A percentile compares a stretch with the other conserved stretches of the same genome.
phyloP scores from a whole-genome alignment of 1,284 basidiomycete genomes.

The Tilletia indica region DNA sequence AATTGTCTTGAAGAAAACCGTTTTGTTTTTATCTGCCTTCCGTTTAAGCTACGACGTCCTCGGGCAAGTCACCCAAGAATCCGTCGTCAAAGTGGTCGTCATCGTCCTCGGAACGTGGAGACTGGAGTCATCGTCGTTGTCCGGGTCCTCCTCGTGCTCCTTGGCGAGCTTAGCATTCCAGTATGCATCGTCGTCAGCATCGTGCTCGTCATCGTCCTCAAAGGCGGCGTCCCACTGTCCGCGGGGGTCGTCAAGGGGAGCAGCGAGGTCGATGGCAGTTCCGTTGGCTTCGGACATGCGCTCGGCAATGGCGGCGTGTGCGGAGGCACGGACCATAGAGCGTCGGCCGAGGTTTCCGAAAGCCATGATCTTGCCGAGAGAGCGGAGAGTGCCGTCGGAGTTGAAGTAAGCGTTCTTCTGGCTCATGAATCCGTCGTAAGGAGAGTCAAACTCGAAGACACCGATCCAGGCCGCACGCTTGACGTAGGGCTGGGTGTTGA shows the following conservation, averaged over 20 bases:
- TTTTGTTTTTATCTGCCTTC: too few relatives aligned
- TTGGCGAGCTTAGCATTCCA: conserved; percentile 1
- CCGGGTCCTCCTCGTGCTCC: neutral
- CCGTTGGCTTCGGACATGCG: neutral
- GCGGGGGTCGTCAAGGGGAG: conserved; percentile 9
- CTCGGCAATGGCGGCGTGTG: conserved; percentile 1
- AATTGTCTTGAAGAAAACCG: too few relatives aligned
- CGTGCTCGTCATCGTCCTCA: conserved; percentile 2
- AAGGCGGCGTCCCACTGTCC: conserved; percentile 3
- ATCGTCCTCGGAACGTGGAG: neutral
- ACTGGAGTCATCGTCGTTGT: neutral
- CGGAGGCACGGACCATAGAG: neutral
- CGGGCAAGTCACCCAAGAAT: neutral
- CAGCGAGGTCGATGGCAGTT: neutral
- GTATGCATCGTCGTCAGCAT: conserved; percentile 13
- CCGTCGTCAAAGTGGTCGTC: conserved; percentile 2
- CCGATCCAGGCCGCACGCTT: conserved; percentile 48
- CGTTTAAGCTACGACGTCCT: neutral
- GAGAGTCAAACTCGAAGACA: conserved; percentile 40
- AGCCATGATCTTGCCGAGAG: conserved; percentile 9
- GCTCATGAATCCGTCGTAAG: conserved; percentile 44
- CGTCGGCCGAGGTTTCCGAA: conserved; percentile 1
- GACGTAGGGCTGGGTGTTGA: conserved; percentile 36
- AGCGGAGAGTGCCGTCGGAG: neutral
- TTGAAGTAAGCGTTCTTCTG: conserved; percentile 43